Evolutionary conservation across 768 basidiomycete genomes (phyloP), one percentile per base, ranked within the genome.

Genomic region (Harrya chromipes): DNA sequence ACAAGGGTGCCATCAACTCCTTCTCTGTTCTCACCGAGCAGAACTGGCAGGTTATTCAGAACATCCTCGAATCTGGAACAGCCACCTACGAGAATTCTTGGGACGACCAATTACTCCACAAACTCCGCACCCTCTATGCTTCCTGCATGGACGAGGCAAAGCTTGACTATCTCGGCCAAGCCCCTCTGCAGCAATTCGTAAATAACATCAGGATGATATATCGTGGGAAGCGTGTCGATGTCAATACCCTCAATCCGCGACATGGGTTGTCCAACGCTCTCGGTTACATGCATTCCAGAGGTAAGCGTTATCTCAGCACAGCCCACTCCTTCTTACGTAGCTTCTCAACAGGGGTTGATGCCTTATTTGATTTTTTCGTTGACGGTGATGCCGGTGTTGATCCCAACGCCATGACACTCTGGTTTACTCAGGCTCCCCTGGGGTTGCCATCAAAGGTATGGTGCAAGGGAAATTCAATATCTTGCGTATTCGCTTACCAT

Each of bases 301-400:
- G 93, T 86, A 55, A 57, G 75, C 33, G 7, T 43, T 34, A 8
- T 53, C 46, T 42, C 36, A 49, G 7, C 11, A 23, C 31, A n/a
- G 39, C 40, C 27, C 43, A 37, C 6, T 34, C 17, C 41, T 31
- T 8, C 19, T n/a, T 53, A 24, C 19, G 38, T 29, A 56, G 47
- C 13, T 47, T 1, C 40, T 19, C 38, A 29, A 35, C 54, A 94
- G 93, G 84, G 38, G 79, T 95, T 51, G 79, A 79, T 17, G 86
- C 81, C 2, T 68, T 97, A 12, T 90, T 97, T 60, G 72, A 76
- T n/a, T 87, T 93, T 56, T 74, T 73, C n/a, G 77, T 94, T 49
- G 92, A 95, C 50, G 94, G 94, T 26, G 94, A 97, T 64, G 79
- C 83, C 20, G 91, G 85, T 8, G 75, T 81, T 6, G 91, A 97